These are phyloP conservation scores for Leucocoprinus sp. DNA, from an alignment of 768 basidiomycete species.

Conservation along the genomic window DNA sequence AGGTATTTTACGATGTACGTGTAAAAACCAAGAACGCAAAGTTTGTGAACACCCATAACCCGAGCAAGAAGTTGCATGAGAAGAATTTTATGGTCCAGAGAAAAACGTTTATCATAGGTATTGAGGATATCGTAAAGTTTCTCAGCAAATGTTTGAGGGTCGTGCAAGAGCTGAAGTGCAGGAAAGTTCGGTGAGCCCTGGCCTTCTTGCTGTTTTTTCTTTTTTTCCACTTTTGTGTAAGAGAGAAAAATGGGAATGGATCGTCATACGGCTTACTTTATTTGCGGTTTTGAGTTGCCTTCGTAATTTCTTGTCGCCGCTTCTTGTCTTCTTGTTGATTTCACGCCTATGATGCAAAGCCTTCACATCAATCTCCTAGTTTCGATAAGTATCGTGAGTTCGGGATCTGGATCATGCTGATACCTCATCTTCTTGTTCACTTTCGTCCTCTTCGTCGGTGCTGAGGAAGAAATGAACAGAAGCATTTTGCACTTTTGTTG, in stretches of 20 bases:
- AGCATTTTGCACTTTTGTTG: constrained; percentile 88
- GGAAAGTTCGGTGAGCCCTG: constrained; percentile 65
- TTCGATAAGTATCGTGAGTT: not conserved
- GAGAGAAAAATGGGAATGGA: not conserved
- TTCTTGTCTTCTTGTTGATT: constrained; percentile 88
- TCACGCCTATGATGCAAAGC: constrained; percentile 79
- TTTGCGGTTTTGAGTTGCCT: constrained; percentile 68
- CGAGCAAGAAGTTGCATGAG: constrained; percentile 95
- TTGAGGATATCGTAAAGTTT: constrained; percentile 82
- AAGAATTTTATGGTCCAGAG: constrained; percentile 93
- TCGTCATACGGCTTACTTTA: constrained; percentile 37
- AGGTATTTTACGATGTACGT: constrained; percentile 94
- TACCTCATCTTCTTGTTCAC: constrained; percentile 63
- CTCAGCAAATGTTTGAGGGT: constrained; percentile 94
- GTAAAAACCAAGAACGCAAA: constrained; percentile 91
- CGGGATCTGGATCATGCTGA: constrained; percentile 7
- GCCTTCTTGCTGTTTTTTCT: constrained; percentile 28
- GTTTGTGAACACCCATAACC: constrained; percentile 88
- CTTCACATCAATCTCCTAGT: constrained; percentile 57
- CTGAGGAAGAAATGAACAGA: constrained; percentile 97
- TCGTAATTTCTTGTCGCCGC: constrained; percentile 72
- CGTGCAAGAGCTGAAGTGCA: constrained; percentile 85
- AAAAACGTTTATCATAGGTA: constrained; percentile 88
- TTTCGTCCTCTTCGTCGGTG: constrained; percentile 66
- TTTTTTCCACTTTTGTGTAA: constrained; percentile 4